These are phyloP conservation scores for Xanthoparmelia taractica DNA, from an alignment of 495 filamentous ascomycete species.

Conservation along the genomic window DNA sequence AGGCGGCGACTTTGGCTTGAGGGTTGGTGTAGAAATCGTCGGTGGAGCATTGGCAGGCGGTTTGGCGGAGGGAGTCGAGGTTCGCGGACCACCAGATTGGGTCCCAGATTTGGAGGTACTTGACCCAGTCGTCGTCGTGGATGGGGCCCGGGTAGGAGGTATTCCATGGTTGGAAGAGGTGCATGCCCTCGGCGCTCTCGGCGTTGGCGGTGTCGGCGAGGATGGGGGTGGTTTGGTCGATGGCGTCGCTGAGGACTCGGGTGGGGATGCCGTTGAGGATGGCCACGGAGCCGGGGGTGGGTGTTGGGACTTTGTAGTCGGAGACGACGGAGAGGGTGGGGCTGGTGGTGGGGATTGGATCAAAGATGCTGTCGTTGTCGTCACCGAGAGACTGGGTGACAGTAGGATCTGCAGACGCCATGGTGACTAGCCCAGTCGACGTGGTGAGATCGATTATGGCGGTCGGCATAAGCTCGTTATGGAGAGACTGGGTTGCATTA, in stretches of 20 bases:
- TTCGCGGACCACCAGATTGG: background rate
- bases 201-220: background rate
- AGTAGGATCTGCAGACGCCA: background rate
- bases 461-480: too few relatives aligned
- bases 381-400: background rate
- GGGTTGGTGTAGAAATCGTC: background rate
- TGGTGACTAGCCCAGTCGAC: too few relatives aligned
- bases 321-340: background rate
- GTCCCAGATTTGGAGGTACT: constrained; percentile 4
- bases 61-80: constrained; percentile 5
- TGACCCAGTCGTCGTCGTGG: background rate
- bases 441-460: too few relatives aligned
- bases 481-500: background rate
- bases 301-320: background rate
- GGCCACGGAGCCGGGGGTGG: background rate
- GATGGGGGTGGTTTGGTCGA: background rate
- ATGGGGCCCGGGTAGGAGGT: constrained; percentile 4
- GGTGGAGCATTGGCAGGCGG: background rate
- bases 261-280: background rate
- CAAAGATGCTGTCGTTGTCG: background rate
- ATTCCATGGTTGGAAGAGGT: background rate
- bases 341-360: background rate
- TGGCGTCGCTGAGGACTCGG: background rate
- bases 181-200: background rate
- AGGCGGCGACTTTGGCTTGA: background rate